phyloP scores from a whole-genome alignment of 2,329 filamentous ascomycete genomes.

The Trichoderma oligosporum region DNA sequence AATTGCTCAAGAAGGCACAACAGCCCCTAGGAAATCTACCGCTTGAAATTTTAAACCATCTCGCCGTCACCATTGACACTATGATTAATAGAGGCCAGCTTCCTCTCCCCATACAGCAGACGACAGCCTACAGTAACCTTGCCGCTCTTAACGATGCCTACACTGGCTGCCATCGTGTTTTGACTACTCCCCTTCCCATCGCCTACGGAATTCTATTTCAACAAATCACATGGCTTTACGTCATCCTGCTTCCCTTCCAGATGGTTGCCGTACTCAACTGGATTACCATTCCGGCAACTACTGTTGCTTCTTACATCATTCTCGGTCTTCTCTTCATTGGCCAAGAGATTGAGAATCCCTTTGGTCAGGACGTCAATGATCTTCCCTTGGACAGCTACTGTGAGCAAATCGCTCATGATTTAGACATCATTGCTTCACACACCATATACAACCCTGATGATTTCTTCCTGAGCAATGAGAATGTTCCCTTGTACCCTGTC shows the following conservation, averaged over 20 bases:
- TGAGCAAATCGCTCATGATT: conserved; percentile 66
- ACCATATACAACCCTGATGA: conserved; percentile 33
- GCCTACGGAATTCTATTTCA: conserved; percentile 79
- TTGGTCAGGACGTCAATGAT: conserved; percentile 80
- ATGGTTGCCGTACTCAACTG: conserved; percentile 61
- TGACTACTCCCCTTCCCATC: conserved; percentile 76
- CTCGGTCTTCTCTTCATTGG: conserved; percentile 71
- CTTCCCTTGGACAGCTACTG: conserved; percentile 74
- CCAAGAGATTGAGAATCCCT: conserved; percentile 80
- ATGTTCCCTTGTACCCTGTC: conserved; percentile 56
- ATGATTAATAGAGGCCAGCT: conserved; percentile 55
- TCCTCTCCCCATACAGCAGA: conserved; percentile 55
- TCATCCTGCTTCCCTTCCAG: conserved; percentile 78
- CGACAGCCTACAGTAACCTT: conserved; percentile 57
- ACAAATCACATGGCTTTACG: conserved; percentile 83
- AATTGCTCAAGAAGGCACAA: conserved; percentile 68
- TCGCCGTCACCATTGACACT: conserved; percentile 63
- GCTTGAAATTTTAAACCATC: conserved; percentile 71
- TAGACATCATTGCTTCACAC: conserved; percentile 66
- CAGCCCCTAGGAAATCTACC: conserved; percentile 78
- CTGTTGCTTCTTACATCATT: conserved; percentile 75
- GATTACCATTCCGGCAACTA: conserved; percentile 73
- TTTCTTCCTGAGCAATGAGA: conserved; percentile 36
- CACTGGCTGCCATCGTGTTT: conserved; percentile 69
- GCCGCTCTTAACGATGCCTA: conserved; percentile 67